Conservation (phyloP, 164 flowering plant species). For the Aristolochia fimbriata region DNA sequence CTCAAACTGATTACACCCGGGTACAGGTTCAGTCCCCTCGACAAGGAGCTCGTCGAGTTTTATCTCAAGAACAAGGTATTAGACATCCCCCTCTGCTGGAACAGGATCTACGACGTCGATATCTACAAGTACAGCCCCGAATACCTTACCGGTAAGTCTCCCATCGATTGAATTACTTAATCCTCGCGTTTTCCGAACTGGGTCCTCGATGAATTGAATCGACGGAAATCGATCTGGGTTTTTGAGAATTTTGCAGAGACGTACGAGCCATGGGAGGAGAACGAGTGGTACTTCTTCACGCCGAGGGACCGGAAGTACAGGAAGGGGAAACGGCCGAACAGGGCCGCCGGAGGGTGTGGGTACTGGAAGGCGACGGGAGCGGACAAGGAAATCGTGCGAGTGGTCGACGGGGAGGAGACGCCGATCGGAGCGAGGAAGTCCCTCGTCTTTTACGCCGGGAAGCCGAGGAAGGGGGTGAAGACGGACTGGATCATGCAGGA, state of each 20-base stretch:
- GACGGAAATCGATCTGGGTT: not conserved
- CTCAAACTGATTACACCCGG: constrained; percentile 37
- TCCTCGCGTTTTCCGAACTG: constrained; percentile 26
- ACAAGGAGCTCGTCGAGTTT: constrained; percentile 21
- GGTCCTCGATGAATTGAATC: constrained; percentile 36
- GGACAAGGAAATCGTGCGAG: constrained; percentile 38
- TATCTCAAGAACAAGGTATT: constrained; percentile 28
- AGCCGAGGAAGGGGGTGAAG: constrained; percentile 20
- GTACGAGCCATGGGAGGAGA: constrained; percentile 55
- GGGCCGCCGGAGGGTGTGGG: constrained; percentile 61
- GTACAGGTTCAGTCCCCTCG: constrained; percentile 40
- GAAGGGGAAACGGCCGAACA: constrained; percentile 47
- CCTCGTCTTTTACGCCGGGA: constrained; percentile 58
- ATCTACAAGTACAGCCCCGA: constrained; percentile 62
- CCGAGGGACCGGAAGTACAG: constrained; percentile 59
- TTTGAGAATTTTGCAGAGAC: constrained; percentile 20
- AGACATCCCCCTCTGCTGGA: constrained; percentile 33
- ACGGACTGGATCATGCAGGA: too few relatives aligned
- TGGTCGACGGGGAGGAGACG: too few relatives aligned
- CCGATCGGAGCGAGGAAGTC: constrained; percentile 71
- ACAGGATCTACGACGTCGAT: constrained; percentile 50
- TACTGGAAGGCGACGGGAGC: constrained; percentile 91
- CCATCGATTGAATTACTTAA: too few relatives aligned
- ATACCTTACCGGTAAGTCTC: constrained; percentile 59
- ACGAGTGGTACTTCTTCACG: constrained; percentile 87